Evolutionary conservation across 495 filamentous ascomycete genomes (phyloP).

Genomic region (Delitschia confertaspora): DNA sequence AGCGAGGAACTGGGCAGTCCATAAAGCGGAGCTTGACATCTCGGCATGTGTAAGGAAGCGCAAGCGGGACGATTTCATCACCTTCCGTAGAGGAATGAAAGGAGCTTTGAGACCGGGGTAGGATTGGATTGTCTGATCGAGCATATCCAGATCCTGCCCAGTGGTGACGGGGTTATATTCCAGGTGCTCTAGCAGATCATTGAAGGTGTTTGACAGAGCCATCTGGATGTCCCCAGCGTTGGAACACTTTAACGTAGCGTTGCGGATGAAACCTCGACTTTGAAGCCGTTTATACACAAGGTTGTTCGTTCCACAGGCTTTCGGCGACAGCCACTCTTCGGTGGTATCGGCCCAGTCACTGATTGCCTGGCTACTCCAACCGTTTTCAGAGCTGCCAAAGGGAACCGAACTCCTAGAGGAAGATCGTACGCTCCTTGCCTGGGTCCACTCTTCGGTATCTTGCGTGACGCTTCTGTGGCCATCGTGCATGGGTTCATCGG

Average conservation of each 20-base stretch:
- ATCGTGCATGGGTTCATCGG: conserved; percentile 40
- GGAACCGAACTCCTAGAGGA: conserved; percentile 4
- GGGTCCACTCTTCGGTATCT: conserved; percentile 49
- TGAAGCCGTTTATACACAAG: conserved; percentile 51
- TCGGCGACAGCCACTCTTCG: conserved; percentile 48
- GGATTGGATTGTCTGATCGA: conserved; percentile 5
- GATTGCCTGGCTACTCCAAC: conserved; percentile 38
- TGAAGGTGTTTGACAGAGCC: conserved; percentile 51
- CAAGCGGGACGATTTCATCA: conserved; percentile 57
- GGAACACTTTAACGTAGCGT: conserved; percentile 45
- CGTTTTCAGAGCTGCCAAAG: conserved; percentile 13
- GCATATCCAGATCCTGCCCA: conserved; percentile 4
- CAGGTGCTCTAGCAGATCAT: conserved; percentile 38
- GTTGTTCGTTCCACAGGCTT: conserved; percentile 48
- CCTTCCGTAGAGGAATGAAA: conserved; percentile 62
- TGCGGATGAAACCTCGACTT: conserved; percentile 58
- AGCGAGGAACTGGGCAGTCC: conserved; percentile 56
- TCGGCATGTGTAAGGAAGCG: conserved; percentile 56
- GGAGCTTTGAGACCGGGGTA: conserved; percentile 40
- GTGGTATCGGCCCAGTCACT: conserved; percentile 34
- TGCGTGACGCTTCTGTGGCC: conserved; percentile 33
- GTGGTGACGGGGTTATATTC: background rate
- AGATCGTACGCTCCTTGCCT: conserved; percentile 35
- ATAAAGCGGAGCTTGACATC: conserved; percentile 56
- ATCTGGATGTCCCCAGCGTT: conserved; percentile 53